Base-by-base conservation (phyloP, 2,329 filamentous ascomycete genomes). In the Xylariaceae sp. region DNA sequence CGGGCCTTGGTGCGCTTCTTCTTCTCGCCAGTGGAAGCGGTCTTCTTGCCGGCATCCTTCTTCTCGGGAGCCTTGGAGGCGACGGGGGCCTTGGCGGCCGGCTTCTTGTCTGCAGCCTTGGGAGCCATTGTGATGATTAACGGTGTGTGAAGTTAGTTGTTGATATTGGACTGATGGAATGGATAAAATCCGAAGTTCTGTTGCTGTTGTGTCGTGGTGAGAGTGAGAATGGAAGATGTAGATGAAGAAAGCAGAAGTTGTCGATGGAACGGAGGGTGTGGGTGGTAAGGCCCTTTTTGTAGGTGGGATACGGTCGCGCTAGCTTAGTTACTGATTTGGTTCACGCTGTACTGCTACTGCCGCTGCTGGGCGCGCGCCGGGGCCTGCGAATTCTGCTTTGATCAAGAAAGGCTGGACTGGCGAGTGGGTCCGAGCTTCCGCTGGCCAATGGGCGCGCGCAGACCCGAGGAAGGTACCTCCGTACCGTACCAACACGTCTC, bases 21-120 rank as follows among this genome's bases (percentile, higher is more conserved):
- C 92, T 97, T 97, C 73, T 97, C 94, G 67, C 94, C 94, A 75
- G 90, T 87, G 64, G 92, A 87, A 62, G 93, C 91, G 53, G 94
- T 97, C 89, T 97, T 99, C 90, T 99, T 99, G 84, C 93, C 94
- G 67, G 93, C 94, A 82, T 97, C 93, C 88, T 97, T 97, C 89
- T 97, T 97, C 87, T 97, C 92, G 60, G 82, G 82, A 65, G 82
- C 82, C 81, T 86, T 86, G 71, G 80, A 82, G 68, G 83, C 83
- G 75, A 80, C 90, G 62, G 93, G 92, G 72, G 93, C 93, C 91
- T 97, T 97, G 82, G 91, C 86, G 82, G 90, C 93, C 80, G 93
- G 92, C 86, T 96, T 97, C 91, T 97, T 97, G 82, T 95, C 89
- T 75, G 93, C 93, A 75, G 89, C 88, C 85, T 97, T 97, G 76